A percentile compares a stretch with the other conserved stretches of the same genome.
Evolutionary conservation across 176 grass and related monocot species (phyloP).

Genomic region (Paspalum notatum): DNA sequence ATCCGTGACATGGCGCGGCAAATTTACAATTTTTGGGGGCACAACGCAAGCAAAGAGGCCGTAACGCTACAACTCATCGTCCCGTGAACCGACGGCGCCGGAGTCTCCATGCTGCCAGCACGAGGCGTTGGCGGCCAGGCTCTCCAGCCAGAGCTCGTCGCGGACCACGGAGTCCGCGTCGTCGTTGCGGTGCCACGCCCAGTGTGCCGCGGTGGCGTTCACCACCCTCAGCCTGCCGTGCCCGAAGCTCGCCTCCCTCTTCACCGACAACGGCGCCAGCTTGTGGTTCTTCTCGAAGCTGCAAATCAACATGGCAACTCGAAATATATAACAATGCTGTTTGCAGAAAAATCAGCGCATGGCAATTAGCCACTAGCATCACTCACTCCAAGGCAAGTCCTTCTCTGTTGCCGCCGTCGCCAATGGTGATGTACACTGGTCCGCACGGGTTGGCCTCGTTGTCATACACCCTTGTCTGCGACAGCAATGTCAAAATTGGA

Average conservation of each 20-base stretch:
- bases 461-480: conserved; percentile 74
- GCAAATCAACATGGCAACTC: neutral
- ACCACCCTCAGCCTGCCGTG: conserved; percentile 72
- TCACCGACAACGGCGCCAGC: conserved; percentile 54
- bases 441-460: conserved; percentile 63
- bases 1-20: too few species aligned
- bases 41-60: neutral
- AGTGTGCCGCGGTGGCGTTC: conserved; percentile 72
- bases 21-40: neutral
- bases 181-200: conserved; percentile 96
- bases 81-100: neutral
- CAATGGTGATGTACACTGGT: conserved; percentile 88
- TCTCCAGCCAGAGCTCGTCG: conserved; percentile 78
- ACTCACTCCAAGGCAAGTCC: conserved; percentile 92
- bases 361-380: neutral
- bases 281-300: conserved; percentile 83
- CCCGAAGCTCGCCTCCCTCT: conserved; percentile 85
- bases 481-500: neutral
- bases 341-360: neutral
- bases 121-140: conserved; percentile 40
- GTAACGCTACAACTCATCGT: conserved; percentile 49
- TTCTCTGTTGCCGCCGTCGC: conserved; percentile 95
- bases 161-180: conserved; percentile 61
- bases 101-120: conserved; percentile 4
- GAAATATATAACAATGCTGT: too few species aligned